Evolutionary conservation across 306 rosid species (phyloP), one percentile per base, ranked within the genome.

Genomic region (Potentilla sterilis): DNA sequence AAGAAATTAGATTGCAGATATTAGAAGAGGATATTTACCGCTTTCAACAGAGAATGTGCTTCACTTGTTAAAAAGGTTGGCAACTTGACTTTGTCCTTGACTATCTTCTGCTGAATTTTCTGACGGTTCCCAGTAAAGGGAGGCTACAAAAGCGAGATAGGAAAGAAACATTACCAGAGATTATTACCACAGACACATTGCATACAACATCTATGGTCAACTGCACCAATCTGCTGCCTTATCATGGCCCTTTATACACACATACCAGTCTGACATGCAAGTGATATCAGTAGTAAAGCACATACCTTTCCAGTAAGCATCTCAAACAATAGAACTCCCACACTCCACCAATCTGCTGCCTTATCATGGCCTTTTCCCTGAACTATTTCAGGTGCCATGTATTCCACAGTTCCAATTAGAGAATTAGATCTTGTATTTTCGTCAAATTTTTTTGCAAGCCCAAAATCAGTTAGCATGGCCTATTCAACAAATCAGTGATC

Each of bases 271-370:
- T 0, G 6, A 49, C 37, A 15, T 55, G 34, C 14, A 22, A 41
- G 55, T 16, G 58, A 32, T 4, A 72, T 58, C 55, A 77, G 62
- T 35, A 77, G 62, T 35, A 69, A 73, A 46, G 44, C 1, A 46
- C 75, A 77, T 54, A 94, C 98, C 98, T 94, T 94, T 79, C 97
- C 97, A 5, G 98, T 88, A 75, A 94, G 96, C 98, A 94, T 94
- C 91, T 94, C 98, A 84, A 88, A 94, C 71, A 94, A 77, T 8
- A 94, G 86, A 80, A 94, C 66, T 48, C 98, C 98, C 41, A 94
- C 96, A 41, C 98, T 94, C 98, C 98, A 94, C 98, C 98, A 94
- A 79, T 94, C 98, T 21, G 98, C 96, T 79, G 95, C 98, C 85
- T 94, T 94, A 79, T 94, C 88, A 46, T 94, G 98, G 64, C 98